Base-by-base conservation (phyloP, 2,329 filamentous ascomycete genomes). In the Aspergillus vadensis region DNA sequence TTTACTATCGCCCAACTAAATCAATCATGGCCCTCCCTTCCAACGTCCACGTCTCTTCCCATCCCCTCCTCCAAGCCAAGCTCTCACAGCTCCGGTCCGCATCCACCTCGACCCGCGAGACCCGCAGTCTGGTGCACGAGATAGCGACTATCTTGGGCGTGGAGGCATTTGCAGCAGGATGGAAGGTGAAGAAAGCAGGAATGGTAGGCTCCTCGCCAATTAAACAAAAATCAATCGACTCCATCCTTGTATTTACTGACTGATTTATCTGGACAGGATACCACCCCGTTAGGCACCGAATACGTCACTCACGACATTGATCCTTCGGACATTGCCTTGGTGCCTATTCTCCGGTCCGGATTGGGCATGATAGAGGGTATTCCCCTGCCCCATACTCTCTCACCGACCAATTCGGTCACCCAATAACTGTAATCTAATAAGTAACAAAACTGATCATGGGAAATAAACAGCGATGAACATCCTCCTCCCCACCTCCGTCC, bases 341-440 rank as follows among this genome's bases (percentile, higher is more conserved):
- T 98, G 2, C 94, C 94, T 39, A 96, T 98, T 76, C 85, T 98
- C n/a, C 86, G 94, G 62, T 96, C 91, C 3, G 94, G 94, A 25
- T 82, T 97, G 43, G 91, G 87, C 74, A 97, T 98, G 93, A 85
- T 96, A 47, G 91, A 96, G 72, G 90, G 89, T 90, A 69, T 21
- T 19, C 4, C 23, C 15, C 14, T 5, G 32, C 39, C 50, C 8
- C 27, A 14, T n/a, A 15, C 39, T n/a, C n/a, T n/a, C n/a, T n/a
- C n/a, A n/a, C n/a, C n/a, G n/a, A n/a, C n/a, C n/a, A n/a, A n/a
- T n/a, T n/a, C n/a, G n/a, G n/a, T n/a, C n/a, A n/a, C n/a, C n/a
- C n/a, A n/a, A n/a, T n/a, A n/a, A n/a, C n/a, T n/a, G n/a, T n/a
- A n/a, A n/a, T n/a, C n/a, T n/a, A n/a, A n/a, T n/a, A n/a, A n/a